Conservation (phyloP, 208 protist genomes). For the Crithidia brevicula region DNA sequence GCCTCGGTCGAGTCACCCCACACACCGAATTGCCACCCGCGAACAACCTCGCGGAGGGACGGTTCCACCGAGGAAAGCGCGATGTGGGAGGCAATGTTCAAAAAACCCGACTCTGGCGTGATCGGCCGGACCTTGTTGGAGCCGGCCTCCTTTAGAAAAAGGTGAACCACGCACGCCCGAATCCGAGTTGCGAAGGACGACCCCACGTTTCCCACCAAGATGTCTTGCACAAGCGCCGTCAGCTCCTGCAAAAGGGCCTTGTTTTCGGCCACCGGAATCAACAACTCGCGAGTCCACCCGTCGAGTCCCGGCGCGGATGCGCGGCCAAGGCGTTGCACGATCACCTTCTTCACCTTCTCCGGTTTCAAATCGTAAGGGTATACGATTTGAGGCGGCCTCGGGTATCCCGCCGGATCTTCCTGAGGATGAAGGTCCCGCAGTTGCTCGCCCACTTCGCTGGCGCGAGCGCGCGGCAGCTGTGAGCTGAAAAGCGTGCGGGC, state of each 20-base stretch:
- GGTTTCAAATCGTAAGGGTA: not conserved
- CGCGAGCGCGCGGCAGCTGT: not conserved
- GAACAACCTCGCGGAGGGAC: not conserved
- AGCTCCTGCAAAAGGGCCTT: slow-evolving; percentile 14
- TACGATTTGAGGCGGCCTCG: slow-evolving; percentile 1
- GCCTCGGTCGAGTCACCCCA: slow-evolving; percentile 26
- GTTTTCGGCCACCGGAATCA: slow-evolving; percentile 26
- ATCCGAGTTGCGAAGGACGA: slow-evolving; percentile 20
- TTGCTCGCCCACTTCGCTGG: not conserved
- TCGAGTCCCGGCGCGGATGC: slow-evolving; percentile 27
- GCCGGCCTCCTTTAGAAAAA: slow-evolving; percentile 25
- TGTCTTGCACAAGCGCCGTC: slow-evolving; percentile 24
- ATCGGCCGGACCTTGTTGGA: slow-evolving; percentile 29
- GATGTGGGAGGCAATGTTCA: slow-evolving; percentile 28
- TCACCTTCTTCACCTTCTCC: slow-evolving; percentile 6
- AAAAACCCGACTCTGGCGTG: slow-evolving; percentile 36
- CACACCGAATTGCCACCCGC: slow-evolving; percentile 24
- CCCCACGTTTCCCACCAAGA: slow-evolving; percentile 24
- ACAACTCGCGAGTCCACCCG: slow-evolving; percentile 34
- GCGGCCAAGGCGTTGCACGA: slow-evolving; percentile 17
- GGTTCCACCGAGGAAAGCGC: slow-evolving; percentile 21
- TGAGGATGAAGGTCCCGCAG: slow-evolving; percentile 12
- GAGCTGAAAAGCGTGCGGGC: slow-evolving; percentile 18
- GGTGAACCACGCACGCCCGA: slow-evolving; percentile 24
- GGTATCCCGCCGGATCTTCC: too few relatives aligned